Conservation (phyloP, 2,329 filamentous ascomycete species). For the Clarireedia paspali region DNA sequence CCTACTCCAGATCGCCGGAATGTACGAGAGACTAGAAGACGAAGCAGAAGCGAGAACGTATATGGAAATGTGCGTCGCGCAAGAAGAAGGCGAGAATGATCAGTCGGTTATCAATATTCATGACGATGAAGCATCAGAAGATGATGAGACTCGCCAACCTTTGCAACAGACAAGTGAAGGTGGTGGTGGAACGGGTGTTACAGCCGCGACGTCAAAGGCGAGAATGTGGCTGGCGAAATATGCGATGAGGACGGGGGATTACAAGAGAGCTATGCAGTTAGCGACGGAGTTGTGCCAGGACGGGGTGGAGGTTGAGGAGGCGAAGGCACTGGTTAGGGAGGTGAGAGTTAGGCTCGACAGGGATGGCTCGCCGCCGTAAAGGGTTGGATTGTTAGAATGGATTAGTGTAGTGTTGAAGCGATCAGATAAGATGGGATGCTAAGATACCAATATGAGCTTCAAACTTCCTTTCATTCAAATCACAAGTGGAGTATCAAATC, state of each 20-base stretch:
- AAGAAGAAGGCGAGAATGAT: constrained; percentile 65
- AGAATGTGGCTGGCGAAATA: constrained; percentile 87
- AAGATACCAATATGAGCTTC: not conserved
- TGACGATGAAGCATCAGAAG: constrained; percentile 45
- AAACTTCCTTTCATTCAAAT: not conserved
- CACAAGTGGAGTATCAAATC: not conserved
- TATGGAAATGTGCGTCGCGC: constrained; percentile 92
- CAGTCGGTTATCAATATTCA: constrained; percentile 41
- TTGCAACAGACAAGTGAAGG: constrained; percentile 29
- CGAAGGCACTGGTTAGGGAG: constrained; percentile 85
- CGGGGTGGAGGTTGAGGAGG: constrained; percentile 93
- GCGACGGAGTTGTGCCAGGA: constrained; percentile 92
- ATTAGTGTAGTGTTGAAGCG: not conserved
- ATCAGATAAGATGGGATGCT: not conserved
- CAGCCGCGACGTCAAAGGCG: constrained; percentile 83
- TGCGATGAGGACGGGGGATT: constrained; percentile 70
- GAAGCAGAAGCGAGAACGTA: constrained; percentile 78
- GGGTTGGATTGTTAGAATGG: not conserved
- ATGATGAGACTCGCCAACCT: constrained; percentile 29
- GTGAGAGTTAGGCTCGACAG: constrained; percentile 62
- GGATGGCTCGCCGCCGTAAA: not conserved
- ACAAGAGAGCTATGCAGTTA: constrained; percentile 66
- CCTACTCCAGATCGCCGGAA: constrained; percentile 77
- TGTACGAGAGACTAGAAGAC: constrained; percentile 77
- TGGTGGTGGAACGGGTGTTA: constrained; percentile 67